phyloP scores from a whole-genome alignment of 129 eudicot species.

The Apium graveolens region DNA sequence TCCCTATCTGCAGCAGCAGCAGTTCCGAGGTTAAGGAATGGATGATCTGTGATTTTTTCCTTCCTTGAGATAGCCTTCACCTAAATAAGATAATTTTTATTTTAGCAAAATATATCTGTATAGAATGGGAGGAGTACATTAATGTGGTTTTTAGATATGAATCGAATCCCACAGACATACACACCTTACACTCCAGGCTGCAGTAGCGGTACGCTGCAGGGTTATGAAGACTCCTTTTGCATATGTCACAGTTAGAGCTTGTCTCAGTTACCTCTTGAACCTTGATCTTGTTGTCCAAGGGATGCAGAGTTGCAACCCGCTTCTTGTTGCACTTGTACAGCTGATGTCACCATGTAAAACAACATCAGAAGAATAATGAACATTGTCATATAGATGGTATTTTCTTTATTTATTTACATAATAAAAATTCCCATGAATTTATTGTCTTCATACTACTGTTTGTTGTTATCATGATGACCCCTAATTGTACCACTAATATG shows the following conservation, averaged over 20 bases:
- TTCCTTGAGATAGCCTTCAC: slow-evolving; percentile 11
- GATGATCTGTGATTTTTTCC: background rate
- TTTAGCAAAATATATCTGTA: too few species aligned
- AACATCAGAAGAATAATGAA: background rate
- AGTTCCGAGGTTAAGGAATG: background rate
- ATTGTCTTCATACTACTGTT: background rate
- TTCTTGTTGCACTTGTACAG: background rate
- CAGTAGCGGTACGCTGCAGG: background rate
- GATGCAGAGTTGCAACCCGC: background rate
- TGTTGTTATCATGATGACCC: too few species aligned
- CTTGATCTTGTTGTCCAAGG: background rate
- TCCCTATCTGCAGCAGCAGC: too few species aligned
- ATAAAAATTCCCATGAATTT: too few species aligned
- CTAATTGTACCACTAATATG: background rate
- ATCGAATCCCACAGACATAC: background rate
- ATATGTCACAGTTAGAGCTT: too few species aligned
- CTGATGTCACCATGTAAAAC: background rate
- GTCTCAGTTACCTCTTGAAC: too few species aligned
- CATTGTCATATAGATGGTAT: background rate
- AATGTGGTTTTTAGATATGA: background rate
- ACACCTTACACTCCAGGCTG: background rate
- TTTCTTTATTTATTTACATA: too few species aligned
- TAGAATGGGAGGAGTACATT: too few species aligned
- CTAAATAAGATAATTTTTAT: background rate
- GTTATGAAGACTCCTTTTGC: background rate